These are phyloP conservation scores for Warburgia ugandensis DNA, from an alignment of 164 flowering plant genomes.

Conservation along the genomic window DNA sequence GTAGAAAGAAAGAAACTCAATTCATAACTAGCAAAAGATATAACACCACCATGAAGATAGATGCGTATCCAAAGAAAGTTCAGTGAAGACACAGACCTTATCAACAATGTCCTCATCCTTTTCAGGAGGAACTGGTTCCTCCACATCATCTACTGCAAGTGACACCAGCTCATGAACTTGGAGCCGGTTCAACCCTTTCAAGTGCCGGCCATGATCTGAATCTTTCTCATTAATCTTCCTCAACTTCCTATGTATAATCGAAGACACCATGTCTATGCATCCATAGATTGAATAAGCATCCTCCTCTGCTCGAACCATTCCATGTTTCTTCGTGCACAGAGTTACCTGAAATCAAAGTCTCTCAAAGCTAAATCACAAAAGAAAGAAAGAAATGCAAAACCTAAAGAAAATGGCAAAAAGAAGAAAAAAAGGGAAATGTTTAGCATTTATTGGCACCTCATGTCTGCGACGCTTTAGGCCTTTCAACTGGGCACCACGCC, in stretches of 20 bases:
- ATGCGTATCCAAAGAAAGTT: neutral
- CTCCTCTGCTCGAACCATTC: constrained; percentile 87
- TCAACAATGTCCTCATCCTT: constrained; percentile 18
- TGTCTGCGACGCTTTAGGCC: no score
- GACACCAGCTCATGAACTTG: constrained; percentile 45
- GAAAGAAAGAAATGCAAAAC: no score
- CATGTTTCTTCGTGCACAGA: constrained; percentile 79
- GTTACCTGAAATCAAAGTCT: no score
- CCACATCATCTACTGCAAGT: constrained; percentile 6
- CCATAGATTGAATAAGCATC: constrained; percentile 66
- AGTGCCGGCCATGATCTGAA: constrained; percentile 81
- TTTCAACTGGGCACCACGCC: no score
- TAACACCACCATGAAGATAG: no score
- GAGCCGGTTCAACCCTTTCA: constrained; percentile 68
- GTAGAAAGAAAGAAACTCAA: no score
- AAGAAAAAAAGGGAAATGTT: no score
- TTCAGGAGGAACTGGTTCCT: constrained; percentile 2
- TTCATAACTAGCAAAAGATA: no score
- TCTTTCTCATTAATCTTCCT: constrained; percentile 96
- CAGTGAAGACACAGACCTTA: constrained; percentile 24
- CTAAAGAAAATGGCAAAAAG: no score
- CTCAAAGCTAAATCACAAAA: no score
- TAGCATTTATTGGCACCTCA: no score
- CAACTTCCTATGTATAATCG: constrained; percentile 74
- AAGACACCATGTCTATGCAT: constrained; percentile 78